Evolutionary conservation across 2,329 filamentous ascomycete genomes (phyloP).

Genomic region (Neofusicoccum sp.): DNA sequence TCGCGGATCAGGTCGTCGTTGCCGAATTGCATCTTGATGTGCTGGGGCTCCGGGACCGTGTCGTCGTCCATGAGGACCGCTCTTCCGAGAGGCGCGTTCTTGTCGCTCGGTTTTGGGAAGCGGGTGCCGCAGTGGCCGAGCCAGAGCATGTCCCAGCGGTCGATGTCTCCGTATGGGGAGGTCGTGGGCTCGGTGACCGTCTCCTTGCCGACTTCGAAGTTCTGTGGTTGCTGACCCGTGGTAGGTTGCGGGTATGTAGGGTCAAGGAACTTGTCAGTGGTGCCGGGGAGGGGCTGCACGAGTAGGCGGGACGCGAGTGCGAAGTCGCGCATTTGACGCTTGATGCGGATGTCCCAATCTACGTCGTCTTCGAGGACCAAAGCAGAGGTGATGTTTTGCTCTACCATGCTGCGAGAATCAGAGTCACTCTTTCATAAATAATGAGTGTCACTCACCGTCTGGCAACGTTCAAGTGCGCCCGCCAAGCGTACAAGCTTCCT

Average conservation of each 20-base stretch:
- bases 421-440: not conserved
- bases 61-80: constrained; percentile 23
- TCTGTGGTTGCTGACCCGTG: not conserved
- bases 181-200: constrained; percentile 19
- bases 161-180: constrained; percentile 33
- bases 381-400: constrained; percentile 19
- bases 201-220: constrained; percentile 19
- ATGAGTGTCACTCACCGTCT: not conserved
- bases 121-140: constrained; percentile 35
- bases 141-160: constrained; percentile 38
- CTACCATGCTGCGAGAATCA: constrained; percentile 1
- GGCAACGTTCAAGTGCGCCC: constrained; percentile 7
- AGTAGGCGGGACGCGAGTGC: constrained; percentile 20
- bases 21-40: constrained; percentile 26
- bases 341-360: constrained; percentile 25
- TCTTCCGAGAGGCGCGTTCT: constrained; percentile 23
- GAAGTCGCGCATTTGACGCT: constrained; percentile 24
- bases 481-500: constrained; percentile 3
- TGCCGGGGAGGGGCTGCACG: constrained; percentile 16
- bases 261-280: not conserved
- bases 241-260: constrained; percentile 22
- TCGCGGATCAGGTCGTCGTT: constrained; percentile 1
- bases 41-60: constrained; percentile 24
- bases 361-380: constrained; percentile 24
- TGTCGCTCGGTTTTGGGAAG: constrained; percentile 19